Evolutionary conservation across 164 flowering plant species (phyloP).

Genomic region (Dillenia turbinata): DNA sequence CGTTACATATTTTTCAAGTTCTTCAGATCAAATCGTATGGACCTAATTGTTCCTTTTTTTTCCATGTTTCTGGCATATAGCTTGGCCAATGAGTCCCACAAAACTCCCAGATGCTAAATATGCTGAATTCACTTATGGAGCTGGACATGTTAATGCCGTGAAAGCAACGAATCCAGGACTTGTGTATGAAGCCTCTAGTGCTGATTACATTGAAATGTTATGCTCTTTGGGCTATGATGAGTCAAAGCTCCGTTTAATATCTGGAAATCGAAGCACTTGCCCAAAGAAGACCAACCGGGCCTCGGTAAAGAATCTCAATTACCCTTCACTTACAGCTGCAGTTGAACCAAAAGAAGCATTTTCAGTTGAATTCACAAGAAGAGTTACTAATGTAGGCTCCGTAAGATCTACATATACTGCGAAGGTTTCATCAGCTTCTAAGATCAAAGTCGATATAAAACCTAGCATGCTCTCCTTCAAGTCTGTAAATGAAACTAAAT

Average conservation of each 20-base stretch:
- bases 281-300: background rate
- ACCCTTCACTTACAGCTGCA: conserved; percentile 14
- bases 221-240: conserved; percentile 15
- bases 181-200: conserved; percentile 22
- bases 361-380: conserved; percentile 7
- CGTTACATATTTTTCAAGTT: too few relatives aligned
- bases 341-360: background rate
- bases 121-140: too few relatives aligned
- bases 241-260: conserved; percentile 1
- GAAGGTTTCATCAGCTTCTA: background rate
- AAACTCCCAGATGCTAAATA: too few relatives aligned
- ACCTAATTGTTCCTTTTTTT: too few relatives aligned
- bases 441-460: background rate
- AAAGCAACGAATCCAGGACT: conserved; percentile 34
- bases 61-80: too few relatives aligned
- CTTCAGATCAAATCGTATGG: too few relatives aligned
- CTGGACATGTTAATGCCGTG: conserved; percentile 29
- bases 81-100: too few relatives aligned
- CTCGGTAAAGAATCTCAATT: conserved; percentile 11
- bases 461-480: conserved; percentile 3
- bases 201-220: conserved; percentile 19
- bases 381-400: conserved; percentile 23
- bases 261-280: conserved; percentile 7
- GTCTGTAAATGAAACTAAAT: conserved; percentile 4
- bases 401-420: conserved; percentile 16